Evolutionary conservation across 2,329 filamentous ascomycete species (phyloP), one percentile per base, ranked within the genome.

Genomic region (Tolypocladium sp.): DNA sequence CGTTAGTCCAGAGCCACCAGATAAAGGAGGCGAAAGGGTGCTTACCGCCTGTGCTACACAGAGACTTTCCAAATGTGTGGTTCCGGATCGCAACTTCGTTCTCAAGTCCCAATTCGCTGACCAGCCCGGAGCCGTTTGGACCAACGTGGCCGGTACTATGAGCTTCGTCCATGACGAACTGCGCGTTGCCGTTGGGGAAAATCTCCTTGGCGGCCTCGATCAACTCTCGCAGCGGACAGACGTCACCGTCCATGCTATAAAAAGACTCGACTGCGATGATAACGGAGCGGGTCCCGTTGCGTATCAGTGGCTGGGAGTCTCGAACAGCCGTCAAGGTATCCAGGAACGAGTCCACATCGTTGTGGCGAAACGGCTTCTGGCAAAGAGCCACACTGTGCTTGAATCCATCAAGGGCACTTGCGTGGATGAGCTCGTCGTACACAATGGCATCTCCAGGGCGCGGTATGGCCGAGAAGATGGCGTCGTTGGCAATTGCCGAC

Each of bases 341-440:
- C 27, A 67, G 63, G 49, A 82, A 68, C 9, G 71, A 67, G 20
- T 64, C 62, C 2, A 61, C 57, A 46, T 63, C 60, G 62, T 82
- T 84, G 64, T 84, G 82, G 2, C 61, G 63, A 65, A 84, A 83
- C 7, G 70, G 62, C 0, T 77, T 57, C 68, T 64, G 77, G 44
- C 72, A 68, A 1, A 72, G 69, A 0, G 85, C 84, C 7, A 83
- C 73, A 12, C 78, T 81, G 4, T 80, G 68, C n/a, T 76, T 73
- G 80, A 89, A 87, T 1, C 86, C 86, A 62, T 88, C 84, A 60
- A 84, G 83, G 0, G 81, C 79, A 68, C 84, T 88, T 0, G 87
- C 87, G 64, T 90, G 87, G 4, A 89, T 81, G 17, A 84, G 74
- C 63, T 84, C 83, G 68, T 90, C 87, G 60, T 86, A 86, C 0